These are phyloP conservation scores for Aspergillus hiratsukae DNA, from an alignment of 2,329 filamentous ascomycete species.

Conservation along the genomic window DNA sequence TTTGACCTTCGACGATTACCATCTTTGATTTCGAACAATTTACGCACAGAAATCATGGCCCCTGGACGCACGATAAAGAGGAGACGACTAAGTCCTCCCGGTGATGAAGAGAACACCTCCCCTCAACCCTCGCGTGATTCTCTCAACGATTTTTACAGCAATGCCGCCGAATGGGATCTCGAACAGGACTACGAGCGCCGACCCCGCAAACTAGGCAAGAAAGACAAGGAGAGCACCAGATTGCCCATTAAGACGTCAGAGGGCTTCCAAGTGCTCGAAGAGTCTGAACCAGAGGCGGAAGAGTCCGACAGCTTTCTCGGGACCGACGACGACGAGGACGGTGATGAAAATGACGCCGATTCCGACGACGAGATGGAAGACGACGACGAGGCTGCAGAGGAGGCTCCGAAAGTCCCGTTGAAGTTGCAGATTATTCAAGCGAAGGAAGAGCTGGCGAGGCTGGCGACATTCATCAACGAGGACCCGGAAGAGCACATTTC, in stretches of 20 bases:
- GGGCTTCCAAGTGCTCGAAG: constrained; percentile 63
- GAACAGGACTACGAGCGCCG: constrained; percentile 86
- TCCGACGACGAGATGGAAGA: constrained; percentile 36
- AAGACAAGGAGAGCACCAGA: constrained; percentile 67
- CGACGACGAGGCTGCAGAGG: constrained; percentile 45
- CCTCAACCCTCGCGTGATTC: constrained; percentile 28
- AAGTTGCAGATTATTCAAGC: constrained; percentile 77
- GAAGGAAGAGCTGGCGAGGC: constrained; percentile 85
- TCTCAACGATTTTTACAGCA: constrained; percentile 59
- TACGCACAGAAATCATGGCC: constrained; percentile 38
- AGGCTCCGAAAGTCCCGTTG: constrained; percentile 62
- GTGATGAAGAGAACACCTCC: constrained; percentile 29
- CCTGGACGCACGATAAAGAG: constrained; percentile 46
- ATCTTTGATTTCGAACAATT: not conserved
- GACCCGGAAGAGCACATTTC: constrained; percentile 86
- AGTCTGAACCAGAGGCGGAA: constrained; percentile 42
- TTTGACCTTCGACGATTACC: not conserved
- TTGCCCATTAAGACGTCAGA: constrained; percentile 84
- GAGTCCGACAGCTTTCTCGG: constrained; percentile 63
- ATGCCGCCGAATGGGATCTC: constrained; percentile 78
- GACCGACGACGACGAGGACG: constrained; percentile 53
- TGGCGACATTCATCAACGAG: constrained; percentile 78
- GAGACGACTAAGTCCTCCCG: constrained; percentile 47
- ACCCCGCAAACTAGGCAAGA: constrained; percentile 70
- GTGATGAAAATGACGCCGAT: constrained; percentile 37